Evolutionary conservation across 345 rosid species (phyloP).

Genomic region (Salix dunnii): DNA sequence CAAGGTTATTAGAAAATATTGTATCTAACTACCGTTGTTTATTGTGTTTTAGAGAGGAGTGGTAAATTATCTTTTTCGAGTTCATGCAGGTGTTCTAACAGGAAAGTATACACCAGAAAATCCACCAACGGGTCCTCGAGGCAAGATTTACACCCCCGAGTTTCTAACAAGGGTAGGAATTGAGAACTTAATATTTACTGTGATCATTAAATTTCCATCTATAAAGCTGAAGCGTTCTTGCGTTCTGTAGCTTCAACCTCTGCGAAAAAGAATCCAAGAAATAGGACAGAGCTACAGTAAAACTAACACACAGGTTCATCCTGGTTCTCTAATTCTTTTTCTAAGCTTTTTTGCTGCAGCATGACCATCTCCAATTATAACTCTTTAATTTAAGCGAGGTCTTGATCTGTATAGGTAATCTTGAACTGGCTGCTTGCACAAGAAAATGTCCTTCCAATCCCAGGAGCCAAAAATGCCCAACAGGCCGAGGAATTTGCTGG

Average conservation of each 20-base stretch:
- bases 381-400: neutral
- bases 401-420: slow-evolving; percentile 48
- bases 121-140: slow-evolving; percentile 82
- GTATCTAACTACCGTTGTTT: neutral
- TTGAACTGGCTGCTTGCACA: slow-evolving; percentile 92
- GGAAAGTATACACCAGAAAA: slow-evolving; percentile 90
- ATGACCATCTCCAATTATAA: too few relatives aligned
- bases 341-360: neutral
- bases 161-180: slow-evolving; percentile 55
- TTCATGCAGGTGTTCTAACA: slow-evolving; percentile 70
- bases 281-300: slow-evolving; percentile 61
- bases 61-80: neutral
- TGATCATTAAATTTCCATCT: neutral
- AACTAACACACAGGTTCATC: slow-evolving; percentile 74
- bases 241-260: slow-evolving; percentile 70
- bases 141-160: slow-evolving; percentile 69
- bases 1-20: slow-evolving; percentile 49
- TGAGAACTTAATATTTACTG: neutral
- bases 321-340: neutral
- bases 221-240: slow-evolving; percentile 20
- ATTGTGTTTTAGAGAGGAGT: neutral
- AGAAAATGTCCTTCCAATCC: slow-evolving; percentile 85
- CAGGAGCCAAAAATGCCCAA: slow-evolving; percentile 81
- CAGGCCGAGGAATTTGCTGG: slow-evolving; percentile 81
- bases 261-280: slow-evolving; percentile 59